Conservation (phyloP, 75 land plant species). For the Selaginella tamariscina region DNA sequence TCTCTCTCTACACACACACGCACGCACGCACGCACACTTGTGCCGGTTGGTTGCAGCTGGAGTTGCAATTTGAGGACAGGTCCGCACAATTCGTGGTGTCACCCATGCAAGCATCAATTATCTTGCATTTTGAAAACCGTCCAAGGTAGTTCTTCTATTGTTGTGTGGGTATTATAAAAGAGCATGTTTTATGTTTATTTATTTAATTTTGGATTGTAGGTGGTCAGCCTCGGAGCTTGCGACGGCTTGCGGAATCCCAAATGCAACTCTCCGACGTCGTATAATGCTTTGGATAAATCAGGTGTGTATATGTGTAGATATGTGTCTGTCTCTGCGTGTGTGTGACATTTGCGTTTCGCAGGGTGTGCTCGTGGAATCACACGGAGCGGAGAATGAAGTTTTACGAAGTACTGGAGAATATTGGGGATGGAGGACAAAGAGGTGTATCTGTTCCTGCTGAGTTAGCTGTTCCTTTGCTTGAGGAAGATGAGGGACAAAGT, state of each 20-base stretch:
- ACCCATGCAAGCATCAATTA: conserved; percentile 78
- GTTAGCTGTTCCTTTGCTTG: conserved; percentile 38
- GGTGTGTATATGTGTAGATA: conserved; percentile 25
- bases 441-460: conserved; percentile 16
- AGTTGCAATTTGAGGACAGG: conserved; percentile 83
- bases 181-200: too few relatives aligned
- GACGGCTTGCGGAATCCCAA: conserved; percentile 62
- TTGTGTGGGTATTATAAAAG: too few relatives aligned
- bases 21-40: too few relatives aligned
- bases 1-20: too few relatives aligned
- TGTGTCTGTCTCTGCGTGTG: not conserved
- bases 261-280: conserved; percentile 49
- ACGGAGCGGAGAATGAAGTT: conserved; percentile 36
- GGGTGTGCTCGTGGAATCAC: conserved; percentile 70
- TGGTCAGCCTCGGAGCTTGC: conserved; percentile 84
- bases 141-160: conserved; percentile 36
- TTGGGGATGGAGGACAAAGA: conserved; percentile 40
- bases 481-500: conserved; percentile 65
- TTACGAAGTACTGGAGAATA: conserved; percentile 52
- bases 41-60: conserved; percentile 75
- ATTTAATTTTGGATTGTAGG: conserved; percentile 23
- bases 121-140: conserved; percentile 77
- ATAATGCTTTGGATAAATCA: conserved; percentile 92
- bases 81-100: conserved; percentile 60
- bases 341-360: conserved; percentile 14